phyloP scores from a whole-genome alignment of 441 rosid genomes.

The Croton setiger region DNA sequence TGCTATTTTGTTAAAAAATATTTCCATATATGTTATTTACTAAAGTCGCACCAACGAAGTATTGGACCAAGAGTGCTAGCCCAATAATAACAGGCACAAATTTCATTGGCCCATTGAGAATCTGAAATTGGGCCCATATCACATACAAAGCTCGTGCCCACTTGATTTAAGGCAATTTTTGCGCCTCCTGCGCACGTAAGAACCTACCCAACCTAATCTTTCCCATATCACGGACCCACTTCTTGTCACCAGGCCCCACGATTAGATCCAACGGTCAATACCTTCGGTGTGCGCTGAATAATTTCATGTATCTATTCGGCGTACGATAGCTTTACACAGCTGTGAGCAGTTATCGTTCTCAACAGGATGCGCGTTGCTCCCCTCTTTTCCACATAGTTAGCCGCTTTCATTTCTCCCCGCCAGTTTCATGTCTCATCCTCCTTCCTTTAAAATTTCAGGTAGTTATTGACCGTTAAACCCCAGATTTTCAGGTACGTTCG shows the following conservation, averaged over 20 bases:
- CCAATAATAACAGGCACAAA: no score
- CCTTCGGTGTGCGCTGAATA: constrained; percentile 22
- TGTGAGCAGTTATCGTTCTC: constrained; percentile 34
- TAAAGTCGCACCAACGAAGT: no score
- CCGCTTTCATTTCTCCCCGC: constrained; percentile 21
- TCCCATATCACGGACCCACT: constrained; percentile 2
- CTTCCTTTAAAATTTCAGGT: constrained; percentile 11
- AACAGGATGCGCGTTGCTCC: constrained; percentile 42
- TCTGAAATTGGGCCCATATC: not conserved
- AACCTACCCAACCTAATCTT: not conserved
- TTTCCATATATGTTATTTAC: no score
- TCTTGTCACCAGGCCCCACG: not conserved
- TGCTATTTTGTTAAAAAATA: no score
- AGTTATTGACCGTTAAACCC: constrained; percentile 30
- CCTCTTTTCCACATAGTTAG: constrained; percentile 2
- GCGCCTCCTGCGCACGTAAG: constrained; percentile 16
- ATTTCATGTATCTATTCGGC: constrained; percentile 19
- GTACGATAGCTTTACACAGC: constrained; percentile 32
- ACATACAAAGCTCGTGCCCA: not conserved
- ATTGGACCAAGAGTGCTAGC: no score
- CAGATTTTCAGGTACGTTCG: not conserved
- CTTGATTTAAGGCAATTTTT: not conserved
- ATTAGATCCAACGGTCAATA: constrained; percentile 29
- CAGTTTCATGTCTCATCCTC: constrained; percentile 21
- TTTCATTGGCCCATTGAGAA: not conserved